Conservation (phyloP, 2,329 filamentous ascomycete species). For the Aspergillus sp. region DNA sequence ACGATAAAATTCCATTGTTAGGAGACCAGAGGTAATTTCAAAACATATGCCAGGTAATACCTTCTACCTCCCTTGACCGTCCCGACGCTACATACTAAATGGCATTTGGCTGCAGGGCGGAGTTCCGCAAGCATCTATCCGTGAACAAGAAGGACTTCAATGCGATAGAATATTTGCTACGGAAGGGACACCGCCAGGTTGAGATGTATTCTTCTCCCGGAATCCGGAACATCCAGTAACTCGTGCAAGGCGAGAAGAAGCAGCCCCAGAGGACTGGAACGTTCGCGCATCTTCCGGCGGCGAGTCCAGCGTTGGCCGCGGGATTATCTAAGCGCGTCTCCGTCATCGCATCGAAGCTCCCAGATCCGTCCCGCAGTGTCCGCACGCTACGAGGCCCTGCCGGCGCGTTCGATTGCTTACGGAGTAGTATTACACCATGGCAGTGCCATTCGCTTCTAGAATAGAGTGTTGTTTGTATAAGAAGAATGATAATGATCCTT, state of each 20-base stretch:
- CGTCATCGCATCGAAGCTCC: slow-evolving; percentile 13
- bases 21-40: slow-evolving; percentile 44
- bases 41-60: slow-evolving; percentile 41
- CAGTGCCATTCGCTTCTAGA: slow-evolving; percentile 18
- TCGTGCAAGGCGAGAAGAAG: too few species aligned
- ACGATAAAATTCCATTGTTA: slow-evolving; percentile 15
- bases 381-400: slow-evolving; percentile 1
- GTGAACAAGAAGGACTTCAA: slow-evolving; percentile 82
- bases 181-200: slow-evolving; percentile 78
- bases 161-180: slow-evolving; percentile 79
- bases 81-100: slow-evolving; percentile 8
- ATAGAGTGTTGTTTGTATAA: slow-evolving; percentile 13
- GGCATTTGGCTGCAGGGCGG: slow-evolving; percentile 51
- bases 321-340: slow-evolving; percentile 23
- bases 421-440: background rate
- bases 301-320: background rate
- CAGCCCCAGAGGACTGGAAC: slow-evolving; percentile 9
- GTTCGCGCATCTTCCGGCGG: slow-evolving; percentile 14
- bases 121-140: slow-evolving; percentile 70
- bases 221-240: slow-evolving; percentile 68
- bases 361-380: slow-evolving; percentile 6
- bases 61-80: background rate
- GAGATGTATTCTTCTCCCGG: slow-evolving; percentile 78
- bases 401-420: slow-evolving; percentile 7
- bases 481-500: slow-evolving; percentile 4